Evolutionary conservation across 139 green algal genomes (phyloP), one percentile per base, ranked within the genome.

Genomic region (Micromonas commoda): DNA sequence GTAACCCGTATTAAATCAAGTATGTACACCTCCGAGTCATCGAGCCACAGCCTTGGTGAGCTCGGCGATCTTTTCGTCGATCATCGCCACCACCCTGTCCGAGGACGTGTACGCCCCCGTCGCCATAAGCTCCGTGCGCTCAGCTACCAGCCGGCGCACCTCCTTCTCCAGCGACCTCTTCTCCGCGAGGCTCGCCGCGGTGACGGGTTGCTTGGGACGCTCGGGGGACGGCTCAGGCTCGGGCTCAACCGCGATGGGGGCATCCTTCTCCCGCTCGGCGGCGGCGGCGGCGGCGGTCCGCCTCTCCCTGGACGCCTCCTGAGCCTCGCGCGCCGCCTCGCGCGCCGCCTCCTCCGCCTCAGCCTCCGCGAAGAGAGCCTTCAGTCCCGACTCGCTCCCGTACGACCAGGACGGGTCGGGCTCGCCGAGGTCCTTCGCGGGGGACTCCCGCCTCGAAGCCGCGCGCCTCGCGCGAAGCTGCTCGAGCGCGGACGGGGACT

Each of bases 91-190:
- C 26, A 83, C 31, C 20, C 52, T 34, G 34, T 86, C 82, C 23
- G 52, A 57, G 33, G 35, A 34, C 1, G 45, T 52, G 52, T 86
- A 86, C 53, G 64, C 33, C 3, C 82, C 79, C 0, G 78, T 86
- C 6, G 60, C 54, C 34, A 91, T 72, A 75, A 91, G 82, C 73
- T 88, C 87, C 37, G 65, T 77, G 77, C 84, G 81, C 35, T 87
- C 83, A 2, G 72, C 71, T 5, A 86, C 78, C 57, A 91, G 75
- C n/a, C 87, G 81, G 32, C 70, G 45, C n/a, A 89, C 39, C 80
- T 91, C 84, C 38, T 69, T 78, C 45, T 69, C 72, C 1, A 34
- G 3, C 51, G 54, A 9, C 19, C 57, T 31, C 51, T 54, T 69
- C 53, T 69, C 72, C 32, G 33, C 19, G n/a, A 69, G 52, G 13